A percentile compares a stretch with the other conserved stretches of the same genome.
Evolutionary conservation across 805 yeast species (phyloP).

Genomic region (Yamadazyma endophytica): DNA sequence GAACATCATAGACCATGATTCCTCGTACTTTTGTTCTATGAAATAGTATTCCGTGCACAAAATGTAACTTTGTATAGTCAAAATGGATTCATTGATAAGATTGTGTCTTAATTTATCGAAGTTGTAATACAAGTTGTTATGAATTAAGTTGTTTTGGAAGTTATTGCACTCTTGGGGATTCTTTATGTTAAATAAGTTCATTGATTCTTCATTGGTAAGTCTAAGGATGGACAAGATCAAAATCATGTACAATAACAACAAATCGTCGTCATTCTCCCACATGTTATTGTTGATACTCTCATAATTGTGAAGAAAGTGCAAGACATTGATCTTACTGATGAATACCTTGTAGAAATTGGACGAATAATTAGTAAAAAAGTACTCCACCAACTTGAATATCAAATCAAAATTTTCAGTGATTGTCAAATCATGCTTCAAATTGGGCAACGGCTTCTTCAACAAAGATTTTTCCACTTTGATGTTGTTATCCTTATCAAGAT

Average conservation of each 20-base stretch:
- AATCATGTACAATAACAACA: slow-evolving; percentile 43
- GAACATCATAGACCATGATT: slow-evolving; percentile 49
- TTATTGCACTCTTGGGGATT: slow-evolving; percentile 4
- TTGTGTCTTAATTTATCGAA: slow-evolving; percentile 45
- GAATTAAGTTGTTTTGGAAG: slow-evolving; percentile 7
- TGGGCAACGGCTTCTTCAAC: slow-evolving; percentile 30
- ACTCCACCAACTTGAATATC: slow-evolving; percentile 32
- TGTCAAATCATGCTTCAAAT: slow-evolving; percentile 4
- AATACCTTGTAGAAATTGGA: slow-evolving; percentile 38
- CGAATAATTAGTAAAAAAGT: slow-evolving; percentile 34
- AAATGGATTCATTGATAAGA: slow-evolving; percentile 42
- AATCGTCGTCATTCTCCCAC: slow-evolving; percentile 49
- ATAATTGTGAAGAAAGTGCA: slow-evolving; percentile 36
- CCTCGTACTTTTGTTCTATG: slow-evolving; percentile 46
- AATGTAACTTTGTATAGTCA: slow-evolving; percentile 47
- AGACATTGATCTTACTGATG: slow-evolving; percentile 26
- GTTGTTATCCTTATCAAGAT: slow-evolving; percentile 9
- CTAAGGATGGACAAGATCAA: slow-evolving; percentile 37
- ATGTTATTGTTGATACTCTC: slow-evolving; percentile 23
- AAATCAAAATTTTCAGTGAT: slow-evolving; percentile 24
- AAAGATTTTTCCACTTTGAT: slow-evolving; percentile 14
- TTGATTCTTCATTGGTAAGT: slow-evolving; percentile 24
- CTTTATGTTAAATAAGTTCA: slow-evolving; percentile 6
- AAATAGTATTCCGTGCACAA: slow-evolving; percentile 50
- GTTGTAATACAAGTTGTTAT: slow-evolving; percentile 26